Evolutionary conservation across 331 rosid species (phyloP), one percentile per base, ranked within the genome.

Genomic region (Pyrus hybrid): DNA sequence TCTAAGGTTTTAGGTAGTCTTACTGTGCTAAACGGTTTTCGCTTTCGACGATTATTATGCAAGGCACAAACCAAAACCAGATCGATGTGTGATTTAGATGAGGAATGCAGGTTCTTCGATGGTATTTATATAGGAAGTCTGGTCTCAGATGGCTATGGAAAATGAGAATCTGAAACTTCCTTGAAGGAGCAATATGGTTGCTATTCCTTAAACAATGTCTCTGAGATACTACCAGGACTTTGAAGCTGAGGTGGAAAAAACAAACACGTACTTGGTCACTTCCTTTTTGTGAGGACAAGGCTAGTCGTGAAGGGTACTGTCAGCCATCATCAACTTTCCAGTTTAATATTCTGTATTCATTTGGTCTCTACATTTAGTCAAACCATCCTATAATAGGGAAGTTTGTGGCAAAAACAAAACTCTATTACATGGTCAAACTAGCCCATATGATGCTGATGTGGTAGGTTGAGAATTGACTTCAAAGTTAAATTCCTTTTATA

Each of bases 61-160:
- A 6, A 62, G 14, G 29, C 63, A 12, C 22, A 54, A 22, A 58
- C 14, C 10, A 28, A 2, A 49, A 45, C 11, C 37, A 29, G 67
- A 67, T 37, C 3, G 43, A 54, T 60, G 62, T 51, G 64, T 32
- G 35, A 66, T 43, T 72, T 58, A 67, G 57, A 22, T 67, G 83
- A 67, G 26, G 67, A 66, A 65, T 43, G 13, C 17, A 6, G 45
- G 37, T 23, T 56, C 33, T 10, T 43, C 2, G 18, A 8, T 21
- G 74, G 69, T 79, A 73, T 79, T 73, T 79, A 79, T 79, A 79
- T 65, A 26, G 16, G 26, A 11, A 60, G 78, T 57, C 28, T 45
- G 76, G 76, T 51, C 51, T 26, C 26, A 5, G 81, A 53, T 51
- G 71, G 66, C 65, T n/a, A 3, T 47, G 70, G 70, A 7, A 71